Conservation (phyloP, 2,329 filamentous ascomycete genomes). For the Malbranchea zuffiana region DNA sequence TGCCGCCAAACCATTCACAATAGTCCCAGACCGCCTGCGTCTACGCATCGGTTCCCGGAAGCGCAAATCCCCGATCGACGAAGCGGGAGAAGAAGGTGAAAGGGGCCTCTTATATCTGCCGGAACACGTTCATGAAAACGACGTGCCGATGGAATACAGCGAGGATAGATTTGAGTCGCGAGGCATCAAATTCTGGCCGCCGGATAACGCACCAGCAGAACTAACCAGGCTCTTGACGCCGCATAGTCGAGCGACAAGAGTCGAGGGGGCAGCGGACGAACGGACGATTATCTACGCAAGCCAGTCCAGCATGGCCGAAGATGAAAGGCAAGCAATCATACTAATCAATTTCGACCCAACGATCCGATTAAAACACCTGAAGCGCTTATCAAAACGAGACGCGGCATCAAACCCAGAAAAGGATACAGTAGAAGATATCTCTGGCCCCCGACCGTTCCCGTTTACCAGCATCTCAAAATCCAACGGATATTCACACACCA, state of each 20-base stretch:
- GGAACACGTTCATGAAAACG: conserved; percentile 20
- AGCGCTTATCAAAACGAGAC: conserved; percentile 1
- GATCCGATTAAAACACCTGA: conserved; percentile 12
- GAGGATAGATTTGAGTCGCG: conserved; percentile 32
- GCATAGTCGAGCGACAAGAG: conserved; percentile 20
- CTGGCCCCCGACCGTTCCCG: background rate
- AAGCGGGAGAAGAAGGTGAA: conserved; percentile 20
- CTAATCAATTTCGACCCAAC: conserved; percentile 16
- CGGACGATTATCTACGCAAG: conserved; percentile 15
- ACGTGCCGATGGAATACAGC: conserved; percentile 22
- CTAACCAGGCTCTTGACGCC: conserved; percentile 33
- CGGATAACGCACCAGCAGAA: conserved; percentile 29
- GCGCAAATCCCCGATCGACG: conserved; percentile 30
- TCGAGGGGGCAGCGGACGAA: conserved; percentile 14
- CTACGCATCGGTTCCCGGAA: conserved; percentile 35
- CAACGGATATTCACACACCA: conserved; percentile 6
- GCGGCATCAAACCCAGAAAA: background rate
- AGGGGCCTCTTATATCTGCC: conserved; percentile 22
- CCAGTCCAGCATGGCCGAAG: conserved; percentile 3
- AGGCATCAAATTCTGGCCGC: conserved; percentile 34
- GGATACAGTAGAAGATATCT: background rate
- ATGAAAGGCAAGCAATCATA: conserved; percentile 12
- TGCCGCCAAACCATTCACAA: conserved; percentile 18
- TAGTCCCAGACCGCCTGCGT: conserved; percentile 29
- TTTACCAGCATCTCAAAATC: conserved; percentile 2